Conservation (phyloP, 148 eudicot genomes). For the Rhododendron mucronatum region DNA sequence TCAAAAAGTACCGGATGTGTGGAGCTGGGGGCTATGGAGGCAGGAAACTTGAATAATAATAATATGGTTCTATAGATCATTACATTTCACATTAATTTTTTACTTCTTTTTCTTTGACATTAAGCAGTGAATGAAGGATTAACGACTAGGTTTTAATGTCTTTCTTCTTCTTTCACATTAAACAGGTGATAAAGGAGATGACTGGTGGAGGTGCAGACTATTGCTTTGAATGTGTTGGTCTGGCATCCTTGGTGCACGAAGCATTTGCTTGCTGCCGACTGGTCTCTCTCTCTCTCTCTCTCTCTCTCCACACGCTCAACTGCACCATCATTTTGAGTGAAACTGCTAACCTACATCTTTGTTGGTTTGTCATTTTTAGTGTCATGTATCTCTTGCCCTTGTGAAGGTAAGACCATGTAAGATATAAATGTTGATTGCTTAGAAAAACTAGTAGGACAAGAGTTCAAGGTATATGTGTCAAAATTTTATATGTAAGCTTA, state of each 20-base stretch:
- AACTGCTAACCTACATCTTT: background rate
- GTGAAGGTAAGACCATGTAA: background rate
- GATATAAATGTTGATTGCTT: background rate
- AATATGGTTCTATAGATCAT: background rate
- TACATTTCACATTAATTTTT: no score
- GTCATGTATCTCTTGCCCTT: background rate
- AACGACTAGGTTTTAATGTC: background rate
- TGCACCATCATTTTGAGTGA: background rate
- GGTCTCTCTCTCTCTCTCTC: conserved; percentile 31
- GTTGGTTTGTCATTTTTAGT: background rate
- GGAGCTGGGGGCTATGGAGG: no score
- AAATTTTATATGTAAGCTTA: background rate
- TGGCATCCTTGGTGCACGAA: conserved; percentile 70
- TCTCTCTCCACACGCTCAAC: background rate
- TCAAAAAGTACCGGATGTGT: no score
- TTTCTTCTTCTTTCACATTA: background rate
- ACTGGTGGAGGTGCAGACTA: conserved; percentile 88
- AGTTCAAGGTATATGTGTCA: background rate
- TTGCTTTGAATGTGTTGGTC: conserved; percentile 91
- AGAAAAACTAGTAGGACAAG: background rate
- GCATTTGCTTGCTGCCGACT: conserved; percentile 72
- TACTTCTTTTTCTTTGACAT: background rate
- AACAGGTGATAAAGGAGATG: conserved; percentile 69
- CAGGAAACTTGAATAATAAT: no score
- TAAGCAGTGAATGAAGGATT: background rate